A percentile compares a stretch with the other conserved stretches of the same genome.
These are phyloP conservation scores for Metschnikowia picachoensis DNA, from an alignment of 805 yeast genomes.

Conservation along the genomic window DNA sequence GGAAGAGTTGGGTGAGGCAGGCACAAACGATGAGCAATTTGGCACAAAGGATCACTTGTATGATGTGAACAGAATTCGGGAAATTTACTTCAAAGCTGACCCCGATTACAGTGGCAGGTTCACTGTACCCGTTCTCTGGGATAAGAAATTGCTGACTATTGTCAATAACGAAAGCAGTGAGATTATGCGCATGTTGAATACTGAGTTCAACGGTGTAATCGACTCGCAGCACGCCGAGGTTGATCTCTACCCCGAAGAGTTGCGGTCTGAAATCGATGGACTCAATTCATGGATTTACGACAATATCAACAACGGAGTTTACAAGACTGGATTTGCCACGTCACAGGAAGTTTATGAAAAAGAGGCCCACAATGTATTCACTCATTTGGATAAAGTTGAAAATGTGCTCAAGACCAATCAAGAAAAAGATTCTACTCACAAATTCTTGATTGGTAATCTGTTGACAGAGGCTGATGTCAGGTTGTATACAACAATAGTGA, in stretches of 20 bases:
- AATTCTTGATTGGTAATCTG: conserved; percentile 51
- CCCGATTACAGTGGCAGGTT: conserved; percentile 77
- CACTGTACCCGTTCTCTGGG: conserved; percentile 95
- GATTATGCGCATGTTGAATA: conserved; percentile 77
- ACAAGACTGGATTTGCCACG: conserved; percentile 87
- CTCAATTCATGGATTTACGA: conserved; percentile 81
- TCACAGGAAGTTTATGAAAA: conserved; percentile 76
- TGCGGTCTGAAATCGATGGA: conserved; percentile 62
- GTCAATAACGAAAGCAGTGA: conserved; percentile 92
- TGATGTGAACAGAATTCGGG: conserved; percentile 56
- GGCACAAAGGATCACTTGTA: conserved; percentile 47
- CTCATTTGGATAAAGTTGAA: conserved; percentile 68
- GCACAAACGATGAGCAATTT: conserved; percentile 47
- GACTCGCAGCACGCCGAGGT: conserved; percentile 45
- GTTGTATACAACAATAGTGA: conserved; percentile 77
- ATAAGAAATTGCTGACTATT: conserved; percentile 72
- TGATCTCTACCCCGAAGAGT: conserved; percentile 58
- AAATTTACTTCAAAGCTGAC: conserved; percentile 71
- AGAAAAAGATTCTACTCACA: conserved; percentile 21
- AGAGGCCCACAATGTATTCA: conserved; percentile 61
- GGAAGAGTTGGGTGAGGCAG: conserved; percentile 37
- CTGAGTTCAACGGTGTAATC: conserved; percentile 62
- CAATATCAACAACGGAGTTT: conserved; percentile 87
- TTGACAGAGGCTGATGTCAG: conserved; percentile 91
- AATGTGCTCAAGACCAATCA: conserved; percentile 47